Conservation (phyloP, 2,329 filamentous ascomycete species). For the Zarea fungicola region DNA sequence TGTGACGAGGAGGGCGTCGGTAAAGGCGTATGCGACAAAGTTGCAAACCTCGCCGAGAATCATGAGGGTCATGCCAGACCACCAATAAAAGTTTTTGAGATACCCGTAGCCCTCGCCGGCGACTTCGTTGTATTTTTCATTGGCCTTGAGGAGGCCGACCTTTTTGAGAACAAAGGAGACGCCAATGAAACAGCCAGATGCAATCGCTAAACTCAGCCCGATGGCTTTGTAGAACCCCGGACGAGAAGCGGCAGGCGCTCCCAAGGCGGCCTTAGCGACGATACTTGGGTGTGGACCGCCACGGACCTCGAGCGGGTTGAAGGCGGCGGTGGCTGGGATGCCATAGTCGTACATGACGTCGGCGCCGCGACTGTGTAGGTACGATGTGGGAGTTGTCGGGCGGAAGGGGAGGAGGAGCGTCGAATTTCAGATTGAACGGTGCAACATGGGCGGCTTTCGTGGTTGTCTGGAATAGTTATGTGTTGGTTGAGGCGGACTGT, state of each 20-base stretch:
- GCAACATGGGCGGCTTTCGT: slow-evolving; percentile 5
- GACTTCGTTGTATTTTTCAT: slow-evolving; percentile 92
- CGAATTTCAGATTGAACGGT: background rate
- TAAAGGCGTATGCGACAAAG: slow-evolving; percentile 94
- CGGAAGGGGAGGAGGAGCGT: background rate
- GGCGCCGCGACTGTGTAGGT: background rate
- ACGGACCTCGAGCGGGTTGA: background rate
- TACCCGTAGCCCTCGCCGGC: slow-evolving; percentile 97
- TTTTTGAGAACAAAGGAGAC: slow-evolving; percentile 96
- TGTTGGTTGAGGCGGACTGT: background rate
- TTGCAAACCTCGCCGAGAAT: slow-evolving; percentile 96
- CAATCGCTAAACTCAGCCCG: slow-evolving; percentile 78
- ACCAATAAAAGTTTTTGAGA: slow-evolving; percentile 93
- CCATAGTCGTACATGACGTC: slow-evolving; percentile 10
- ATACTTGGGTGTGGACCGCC: background rate
- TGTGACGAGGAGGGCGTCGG: slow-evolving; percentile 92
- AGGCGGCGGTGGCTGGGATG: slow-evolving; percentile 5
- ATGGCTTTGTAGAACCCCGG: slow-evolving; percentile 71
- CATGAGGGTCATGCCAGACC: slow-evolving; percentile 94
- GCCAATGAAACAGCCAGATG: slow-evolving; percentile 89
- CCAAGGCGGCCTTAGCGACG: background rate
- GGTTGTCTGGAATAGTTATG: background rate
- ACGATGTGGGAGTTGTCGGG: background rate
- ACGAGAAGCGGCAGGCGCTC: slow-evolving; percentile 23
- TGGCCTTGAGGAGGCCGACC: slow-evolving; percentile 81